Evolutionary conservation across 495 filamentous ascomycete genomes (phyloP), one percentile per base, ranked within the genome.

Genomic region (Aspergillus kassunensis): DNA sequence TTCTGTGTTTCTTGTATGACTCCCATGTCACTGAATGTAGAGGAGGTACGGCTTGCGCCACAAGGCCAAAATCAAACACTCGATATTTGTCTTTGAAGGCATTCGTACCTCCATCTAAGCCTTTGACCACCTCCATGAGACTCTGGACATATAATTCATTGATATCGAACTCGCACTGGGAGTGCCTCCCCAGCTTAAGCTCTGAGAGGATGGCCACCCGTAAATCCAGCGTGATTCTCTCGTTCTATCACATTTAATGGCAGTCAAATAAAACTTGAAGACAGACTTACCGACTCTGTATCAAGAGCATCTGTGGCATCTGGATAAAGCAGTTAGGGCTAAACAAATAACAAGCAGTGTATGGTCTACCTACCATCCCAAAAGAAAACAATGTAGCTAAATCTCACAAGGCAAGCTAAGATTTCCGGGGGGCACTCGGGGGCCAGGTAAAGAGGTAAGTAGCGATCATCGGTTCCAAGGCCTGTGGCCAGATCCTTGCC

Each of bases 301-400:
- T 44, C 41, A 31, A 44, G 41, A 21, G 25, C 13, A 30, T 44
- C 41, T 7, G 41, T 44, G 3, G 41, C 41, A 30, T 44, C 41
- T 44, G 10, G 3, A 4, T 8, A n/a, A 21, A 9, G 6, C 0
- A 0, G 25, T 44, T 19, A 44, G 41, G 10, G 24, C 9, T n/a
- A 27, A 27, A 27, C 24, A 15, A 30, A 18, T 11, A 7, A 27
- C 21, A 2, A 11, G 3, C n/a, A 43, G 11, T 5, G 6, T 1
- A 9, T 1, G 27, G 1, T 16, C 1, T 18, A 44, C 41, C 24
- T 44, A 44, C 41, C 41, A 30, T 44, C 41, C 41, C 41, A 44
- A 18, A 30, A 44, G 24, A 30, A 12, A n/a, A 24, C 13, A 8
- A 44, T 30, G 18, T 44, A 44, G 41, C 24, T 16, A 12, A 44